Percentiles rank a stretch among this genome's conserved stretches.
Conservation (phyloP, 352 stramenopile genomes). For the Phytopythium helicoides region DNA sequence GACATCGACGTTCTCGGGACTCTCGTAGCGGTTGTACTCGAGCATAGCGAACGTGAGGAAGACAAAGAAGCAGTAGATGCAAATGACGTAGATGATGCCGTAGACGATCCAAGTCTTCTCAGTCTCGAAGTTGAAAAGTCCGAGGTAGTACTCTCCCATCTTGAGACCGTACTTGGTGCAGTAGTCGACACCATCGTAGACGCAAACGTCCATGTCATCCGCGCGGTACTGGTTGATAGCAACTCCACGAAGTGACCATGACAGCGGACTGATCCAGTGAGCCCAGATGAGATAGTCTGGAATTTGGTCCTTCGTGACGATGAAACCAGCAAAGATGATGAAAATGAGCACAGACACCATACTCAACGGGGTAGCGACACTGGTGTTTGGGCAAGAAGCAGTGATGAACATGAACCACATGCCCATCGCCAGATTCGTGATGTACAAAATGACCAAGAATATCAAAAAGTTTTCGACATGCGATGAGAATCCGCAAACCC, state of each 20-base stretch:
- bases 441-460: too few species aligned
- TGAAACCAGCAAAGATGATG: slow-evolving; percentile 45
- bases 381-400: slow-evolving; percentile 24
- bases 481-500: too few species aligned
- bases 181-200: slow-evolving; percentile 28
- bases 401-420: too few species aligned
- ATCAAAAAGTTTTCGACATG: too few species aligned
- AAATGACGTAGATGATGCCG: too few species aligned
- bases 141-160: slow-evolving; percentile 41
- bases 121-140: slow-evolving; percentile 35
- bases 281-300: slow-evolving; percentile 37
- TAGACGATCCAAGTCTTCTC: too few species aligned
- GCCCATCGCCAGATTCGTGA: too few species aligned
- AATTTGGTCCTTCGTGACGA: slow-evolving; percentile 37
- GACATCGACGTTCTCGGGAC: slow-evolving; percentile 35
- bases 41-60: too few species aligned
- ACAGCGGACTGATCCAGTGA: slow-evolving; percentile 58
- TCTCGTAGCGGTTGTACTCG: too few species aligned
- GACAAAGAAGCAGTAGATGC: too few species aligned
- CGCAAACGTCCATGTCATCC: slow-evolving; percentile 23
- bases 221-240: slow-evolving; percentile 45
- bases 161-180: slow-evolving; percentile 23
- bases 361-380: slow-evolving; percentile 39
- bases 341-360: slow-evolving; percentile 43
- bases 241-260: slow-evolving; percentile 38